Conservation (phyloP, 805 yeast species). For the Candida andamanensis region DNA sequence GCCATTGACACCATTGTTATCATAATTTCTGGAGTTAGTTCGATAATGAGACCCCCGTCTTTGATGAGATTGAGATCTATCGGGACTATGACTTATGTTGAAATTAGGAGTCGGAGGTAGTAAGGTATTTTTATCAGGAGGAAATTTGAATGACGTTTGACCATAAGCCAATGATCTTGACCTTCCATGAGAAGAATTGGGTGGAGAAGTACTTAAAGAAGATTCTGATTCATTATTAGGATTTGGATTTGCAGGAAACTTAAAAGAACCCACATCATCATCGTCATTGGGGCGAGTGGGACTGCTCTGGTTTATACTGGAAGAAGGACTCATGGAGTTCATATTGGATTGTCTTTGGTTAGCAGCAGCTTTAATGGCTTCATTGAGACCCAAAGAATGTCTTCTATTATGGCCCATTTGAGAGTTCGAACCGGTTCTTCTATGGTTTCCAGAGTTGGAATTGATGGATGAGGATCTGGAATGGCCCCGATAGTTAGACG, state of each 20-base stretch:
- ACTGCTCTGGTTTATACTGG: constrained; percentile 7
- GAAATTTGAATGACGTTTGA: constrained; percentile 57
- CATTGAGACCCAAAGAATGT: constrained; percentile 86
- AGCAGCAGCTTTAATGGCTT: constrained; percentile 97
- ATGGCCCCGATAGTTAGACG: constrained; percentile 18
- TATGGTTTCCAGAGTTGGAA: constrained; percentile 19
- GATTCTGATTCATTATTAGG: constrained; percentile 12
- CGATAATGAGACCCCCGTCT: constrained; percentile 38
- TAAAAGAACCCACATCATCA: constrained; percentile 35
- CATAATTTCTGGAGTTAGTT: constrained; percentile 35
- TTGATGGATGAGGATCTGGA: constrained; percentile 29
- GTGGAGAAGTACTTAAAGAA: constrained; percentile 7
- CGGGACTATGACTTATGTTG: constrained; percentile 36
- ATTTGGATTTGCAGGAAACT: constrained; percentile 46
- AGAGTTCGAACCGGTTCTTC: constrained; percentile 30
- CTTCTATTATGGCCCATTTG: constrained; percentile 74
- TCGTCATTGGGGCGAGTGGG: constrained; percentile 12
- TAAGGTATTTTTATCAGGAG: constrained; percentile 39
- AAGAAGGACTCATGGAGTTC: constrained; percentile 28
- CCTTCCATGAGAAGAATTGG: constrained; percentile 24
- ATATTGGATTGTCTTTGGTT: constrained; percentile 55
- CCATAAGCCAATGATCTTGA: constrained; percentile 40
- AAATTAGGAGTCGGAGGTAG: constrained; percentile 54
- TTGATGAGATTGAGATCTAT: constrained; percentile 28
- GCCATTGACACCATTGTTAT: constrained; percentile 40